Conservation (phyloP, 192 early-diverging fungal species). For the Gaertneriomyces semiglobifer region DNA sequence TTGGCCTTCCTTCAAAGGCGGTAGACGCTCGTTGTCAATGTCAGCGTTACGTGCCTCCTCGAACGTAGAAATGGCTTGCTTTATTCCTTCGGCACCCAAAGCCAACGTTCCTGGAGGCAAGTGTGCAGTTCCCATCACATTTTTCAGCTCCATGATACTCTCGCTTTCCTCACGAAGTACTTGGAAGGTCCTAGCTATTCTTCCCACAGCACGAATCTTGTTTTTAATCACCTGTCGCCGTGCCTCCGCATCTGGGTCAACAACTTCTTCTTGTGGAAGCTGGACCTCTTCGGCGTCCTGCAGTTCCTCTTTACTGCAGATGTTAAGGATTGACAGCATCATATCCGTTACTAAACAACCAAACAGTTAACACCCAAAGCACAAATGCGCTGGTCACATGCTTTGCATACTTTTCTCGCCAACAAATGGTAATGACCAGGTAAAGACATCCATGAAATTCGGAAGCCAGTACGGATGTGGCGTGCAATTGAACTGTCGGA, state of each 20-base stretch:
- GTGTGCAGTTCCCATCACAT: constrained; percentile 74
- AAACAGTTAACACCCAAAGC: not conserved
- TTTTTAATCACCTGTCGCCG: constrained; percentile 69
- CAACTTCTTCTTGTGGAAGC: not conserved
- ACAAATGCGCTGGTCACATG: not conserved
- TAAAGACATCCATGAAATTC: constrained; percentile 99
- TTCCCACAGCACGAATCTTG: constrained; percentile 91
- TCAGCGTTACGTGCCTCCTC: constrained; percentile 90
- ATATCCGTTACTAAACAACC: constrained; percentile 84
- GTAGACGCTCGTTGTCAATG: constrained; percentile 88
- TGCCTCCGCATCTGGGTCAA: constrained; percentile 56
- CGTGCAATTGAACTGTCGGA: constrained; percentile 90
- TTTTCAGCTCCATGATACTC: constrained; percentile 89
- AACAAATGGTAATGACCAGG: constrained; percentile 96
- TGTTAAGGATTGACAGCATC: constrained; percentile 89
- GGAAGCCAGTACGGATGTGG: constrained; percentile 98
- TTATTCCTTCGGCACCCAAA: constrained; percentile 88
- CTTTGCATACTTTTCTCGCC: constrained; percentile 84
- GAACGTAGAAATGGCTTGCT: constrained; percentile 85
- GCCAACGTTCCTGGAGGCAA: constrained; percentile 85
- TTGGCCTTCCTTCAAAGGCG: constrained; percentile 57
- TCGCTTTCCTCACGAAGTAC: constrained; percentile 84
- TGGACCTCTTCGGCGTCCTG: constrained; percentile 46
- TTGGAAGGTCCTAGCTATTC: constrained; percentile 85
- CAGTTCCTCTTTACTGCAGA: constrained; percentile 94